A percentile compares a stretch with the other conserved stretches of the same genome.
phyloP scores from a whole-genome alignment of 345 rosid species.

The Noccaea caerulescens region DNA sequence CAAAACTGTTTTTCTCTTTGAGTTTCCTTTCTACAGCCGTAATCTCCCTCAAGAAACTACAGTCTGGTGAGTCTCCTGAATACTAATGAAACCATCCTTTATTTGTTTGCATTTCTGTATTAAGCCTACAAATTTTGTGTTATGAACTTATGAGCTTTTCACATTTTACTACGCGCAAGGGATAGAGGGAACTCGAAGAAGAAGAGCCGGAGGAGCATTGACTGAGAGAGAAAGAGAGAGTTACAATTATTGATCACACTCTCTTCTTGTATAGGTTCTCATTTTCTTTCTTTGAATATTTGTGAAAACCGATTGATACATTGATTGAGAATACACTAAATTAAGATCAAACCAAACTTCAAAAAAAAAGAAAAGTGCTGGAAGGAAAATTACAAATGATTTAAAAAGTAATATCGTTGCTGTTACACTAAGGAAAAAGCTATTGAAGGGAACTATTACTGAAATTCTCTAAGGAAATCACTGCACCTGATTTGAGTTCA shows the following conservation, averaged over 20 bases:
- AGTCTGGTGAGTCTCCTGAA: conserved; percentile 60
- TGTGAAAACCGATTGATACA: conserved; percentile 24
- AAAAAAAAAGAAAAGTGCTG: neutral
- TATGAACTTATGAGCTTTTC: conserved; percentile 13
- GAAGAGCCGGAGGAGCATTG: conserved; percentile 28
- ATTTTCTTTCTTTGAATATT: conserved; percentile 15
- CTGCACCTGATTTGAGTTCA: conserved; percentile 67
- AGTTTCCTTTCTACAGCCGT: conserved; percentile 77
- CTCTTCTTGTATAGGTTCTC: conserved; percentile 34
- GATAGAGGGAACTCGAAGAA: conserved; percentile 39
- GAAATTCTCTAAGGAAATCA: conserved; percentile 71
- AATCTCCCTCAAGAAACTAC: conserved; percentile 65
- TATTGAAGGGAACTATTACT: conserved; percentile 53
- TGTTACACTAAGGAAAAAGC: conserved; percentile 1
- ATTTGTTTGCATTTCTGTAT: neutral
- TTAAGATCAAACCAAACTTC: conserved; percentile 10
- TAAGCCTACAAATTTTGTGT: neutral
- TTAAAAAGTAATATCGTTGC: neutral
- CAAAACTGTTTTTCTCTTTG: conserved; percentile 65
- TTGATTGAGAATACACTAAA: conserved; percentile 31
- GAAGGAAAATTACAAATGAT: conserved; percentile 11
- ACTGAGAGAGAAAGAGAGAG: conserved; percentile 34
- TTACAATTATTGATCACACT: conserved; percentile 3
- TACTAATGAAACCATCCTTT: conserved; percentile 1
- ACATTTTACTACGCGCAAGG: conserved; percentile 30